Evolutionary conservation across 2,329 filamentous ascomycete genomes (phyloP).

Genomic region (Aureobasidium sp.): DNA sequence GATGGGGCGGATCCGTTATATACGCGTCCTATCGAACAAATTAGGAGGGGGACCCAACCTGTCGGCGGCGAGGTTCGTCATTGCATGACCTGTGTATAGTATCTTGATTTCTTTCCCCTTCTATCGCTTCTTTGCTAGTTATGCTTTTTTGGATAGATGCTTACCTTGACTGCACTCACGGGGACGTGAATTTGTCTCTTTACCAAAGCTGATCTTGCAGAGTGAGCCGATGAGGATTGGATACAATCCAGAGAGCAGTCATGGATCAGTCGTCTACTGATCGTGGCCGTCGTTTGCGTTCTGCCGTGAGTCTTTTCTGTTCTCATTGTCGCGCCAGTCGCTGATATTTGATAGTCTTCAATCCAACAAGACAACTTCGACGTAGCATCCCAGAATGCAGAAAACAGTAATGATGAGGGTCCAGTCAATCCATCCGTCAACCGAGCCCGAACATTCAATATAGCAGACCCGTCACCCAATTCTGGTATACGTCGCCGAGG

Average conservation of each 20-base stretch:
- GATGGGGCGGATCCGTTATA: constrained; percentile 9
- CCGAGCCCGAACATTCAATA: neutral
- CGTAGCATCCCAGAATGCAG: neutral
- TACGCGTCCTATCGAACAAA: neutral
- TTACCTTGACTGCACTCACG: neutral
- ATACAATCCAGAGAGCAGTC: neutral
- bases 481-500: neutral
- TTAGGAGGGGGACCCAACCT: neutral
- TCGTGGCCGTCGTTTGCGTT: neutral
- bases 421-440: neutral
- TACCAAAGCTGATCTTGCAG: neutral
- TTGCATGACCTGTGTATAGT: neutral
- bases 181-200: neutral
- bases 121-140: neutral
- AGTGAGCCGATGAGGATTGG: neutral
- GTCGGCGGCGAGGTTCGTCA: constrained; percentile 1
- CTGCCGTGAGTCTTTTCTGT: neutral
- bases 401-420: neutral
- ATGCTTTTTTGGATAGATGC: neutral
- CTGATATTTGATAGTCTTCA: neutral
- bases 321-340: neutral
- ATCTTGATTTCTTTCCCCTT: neutral
- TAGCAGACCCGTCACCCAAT: neutral
- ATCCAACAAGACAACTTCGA: constrained; percentile 2
- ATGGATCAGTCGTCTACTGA: constrained; percentile 3